These are phyloP conservation scores for Galerina marginata DNA, from an alignment of 768 basidiomycete genomes.

Conservation along the genomic window DNA sequence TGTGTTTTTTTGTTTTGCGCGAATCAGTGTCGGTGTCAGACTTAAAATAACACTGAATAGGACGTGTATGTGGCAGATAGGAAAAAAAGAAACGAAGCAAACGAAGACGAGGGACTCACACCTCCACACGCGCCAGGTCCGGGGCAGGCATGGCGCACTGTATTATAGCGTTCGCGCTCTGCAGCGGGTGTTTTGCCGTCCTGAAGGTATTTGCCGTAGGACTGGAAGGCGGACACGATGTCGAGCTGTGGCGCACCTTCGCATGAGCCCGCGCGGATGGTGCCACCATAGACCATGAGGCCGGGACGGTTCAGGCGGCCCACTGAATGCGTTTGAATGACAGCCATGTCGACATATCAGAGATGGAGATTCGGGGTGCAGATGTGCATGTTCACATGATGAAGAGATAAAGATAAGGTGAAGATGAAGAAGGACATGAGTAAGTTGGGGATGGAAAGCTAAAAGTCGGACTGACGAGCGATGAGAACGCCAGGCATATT, in stretches of 20 bases:
- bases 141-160: constrained; percentile 93
- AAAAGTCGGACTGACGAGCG: constrained; percentile 68
- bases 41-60: too few relatives aligned
- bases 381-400: not conserved
- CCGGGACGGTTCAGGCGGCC: constrained; percentile 96
- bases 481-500: constrained; percentile 99
- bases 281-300: constrained; percentile 97
- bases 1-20: constrained; percentile 31
- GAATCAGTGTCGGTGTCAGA: not conserved
- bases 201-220: constrained; percentile 94
- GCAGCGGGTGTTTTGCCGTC: constrained; percentile 86
- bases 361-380: not conserved
- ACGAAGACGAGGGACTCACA: constrained; percentile 51
- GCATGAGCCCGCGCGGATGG: constrained; percentile 92
- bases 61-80: not conserved
- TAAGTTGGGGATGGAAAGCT: constrained; percentile 20
- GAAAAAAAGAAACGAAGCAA: not conserved
- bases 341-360: not conserved
- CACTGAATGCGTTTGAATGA: constrained; percentile 49
- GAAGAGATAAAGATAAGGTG: constrained; percentile 2
- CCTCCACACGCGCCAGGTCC: constrained; percentile 98
- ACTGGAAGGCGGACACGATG: constrained; percentile 96
- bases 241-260: constrained; percentile 88
- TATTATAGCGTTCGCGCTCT: constrained; percentile 83
- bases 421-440: not conserved